These are phyloP conservation scores for Aureococcus anophagefferens DNA, from an alignment of 108 stramenopile genomes.

Conservation along the genomic window DNA sequence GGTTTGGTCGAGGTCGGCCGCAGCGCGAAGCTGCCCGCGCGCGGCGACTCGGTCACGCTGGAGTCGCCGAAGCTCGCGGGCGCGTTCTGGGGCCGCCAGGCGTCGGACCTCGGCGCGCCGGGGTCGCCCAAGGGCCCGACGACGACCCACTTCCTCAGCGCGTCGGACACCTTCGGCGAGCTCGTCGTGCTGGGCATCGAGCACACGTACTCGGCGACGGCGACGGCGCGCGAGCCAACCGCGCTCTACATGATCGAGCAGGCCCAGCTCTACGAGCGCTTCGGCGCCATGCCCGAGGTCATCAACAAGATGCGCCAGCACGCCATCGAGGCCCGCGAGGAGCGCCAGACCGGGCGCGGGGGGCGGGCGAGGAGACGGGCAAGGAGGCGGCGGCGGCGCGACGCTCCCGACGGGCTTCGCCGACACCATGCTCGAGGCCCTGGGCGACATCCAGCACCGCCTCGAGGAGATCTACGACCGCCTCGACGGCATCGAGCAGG, in stretches of 20 bases:
- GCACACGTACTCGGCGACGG: neutral
- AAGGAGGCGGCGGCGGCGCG: neutral
- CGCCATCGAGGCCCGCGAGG: neutral
- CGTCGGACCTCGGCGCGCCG: too few species aligned
- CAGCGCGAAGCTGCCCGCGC: too few species aligned
- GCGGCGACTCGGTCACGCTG: too few species aligned
- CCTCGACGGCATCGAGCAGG: neutral
- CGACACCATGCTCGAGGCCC: neutral
- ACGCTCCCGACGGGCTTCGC: neutral
- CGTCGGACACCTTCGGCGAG: neutral
- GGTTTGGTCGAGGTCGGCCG: neutral
- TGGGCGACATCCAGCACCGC: neutral
- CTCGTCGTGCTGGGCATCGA: neutral
- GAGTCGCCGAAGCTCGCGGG: too few species aligned
- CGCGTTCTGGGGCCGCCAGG: too few species aligned
- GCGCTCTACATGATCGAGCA: neutral
- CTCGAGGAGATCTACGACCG: neutral
- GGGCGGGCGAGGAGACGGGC: neutral
- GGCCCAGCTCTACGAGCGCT: neutral
- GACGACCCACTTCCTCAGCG: neutral
- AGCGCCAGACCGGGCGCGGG: neutral
- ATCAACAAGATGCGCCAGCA: neutral
- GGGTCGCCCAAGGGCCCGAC: neutral
- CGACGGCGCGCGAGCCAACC: neutral
- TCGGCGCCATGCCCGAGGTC: neutral